A percentile compares a stretch with the other conserved stretches of the same genome.
Conservation (phyloP, 441 rosid species). For the Cnidoscolus chayamansa region DNA sequence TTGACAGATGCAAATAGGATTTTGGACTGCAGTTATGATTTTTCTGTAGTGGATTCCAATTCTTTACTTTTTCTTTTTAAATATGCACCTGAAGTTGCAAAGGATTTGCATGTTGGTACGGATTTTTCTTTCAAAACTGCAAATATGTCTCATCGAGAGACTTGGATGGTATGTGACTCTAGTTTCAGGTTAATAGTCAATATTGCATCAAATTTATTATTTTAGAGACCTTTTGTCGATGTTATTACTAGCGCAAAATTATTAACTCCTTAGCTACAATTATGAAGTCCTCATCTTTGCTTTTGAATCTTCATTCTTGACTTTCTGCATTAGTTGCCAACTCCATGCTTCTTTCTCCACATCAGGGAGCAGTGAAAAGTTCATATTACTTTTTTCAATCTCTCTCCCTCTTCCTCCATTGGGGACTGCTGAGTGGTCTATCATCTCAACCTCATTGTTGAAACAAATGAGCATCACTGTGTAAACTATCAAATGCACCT, state of each 20-base stretch:
- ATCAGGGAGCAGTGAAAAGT: background rate
- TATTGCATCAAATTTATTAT: background rate
- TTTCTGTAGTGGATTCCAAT: slow-evolving; percentile 81
- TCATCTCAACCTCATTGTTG: background rate
- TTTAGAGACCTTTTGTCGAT: background rate
- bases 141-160: slow-evolving; percentile 41
- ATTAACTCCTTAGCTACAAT: background rate
- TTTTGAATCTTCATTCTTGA: background rate
- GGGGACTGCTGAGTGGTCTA: background rate
- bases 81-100: slow-evolving; percentile 61
- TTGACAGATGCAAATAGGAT: slow-evolving; percentile 63
- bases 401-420: background rate
- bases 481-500: background rate
- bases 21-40: slow-evolving; percentile 60
- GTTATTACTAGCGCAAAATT: background rate
- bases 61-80: slow-evolving; percentile 67
- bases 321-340: background rate
- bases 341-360: background rate
- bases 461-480: background rate
- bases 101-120: slow-evolving; percentile 49
- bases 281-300: background rate
- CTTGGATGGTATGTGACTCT: slow-evolving; percentile 64
- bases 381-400: background rate
- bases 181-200: background rate
- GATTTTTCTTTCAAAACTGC: slow-evolving; percentile 49